phyloP scores from a whole-genome alignment of 164 flowering plant genomes.

The Nymphaea thermarum region DNA sequence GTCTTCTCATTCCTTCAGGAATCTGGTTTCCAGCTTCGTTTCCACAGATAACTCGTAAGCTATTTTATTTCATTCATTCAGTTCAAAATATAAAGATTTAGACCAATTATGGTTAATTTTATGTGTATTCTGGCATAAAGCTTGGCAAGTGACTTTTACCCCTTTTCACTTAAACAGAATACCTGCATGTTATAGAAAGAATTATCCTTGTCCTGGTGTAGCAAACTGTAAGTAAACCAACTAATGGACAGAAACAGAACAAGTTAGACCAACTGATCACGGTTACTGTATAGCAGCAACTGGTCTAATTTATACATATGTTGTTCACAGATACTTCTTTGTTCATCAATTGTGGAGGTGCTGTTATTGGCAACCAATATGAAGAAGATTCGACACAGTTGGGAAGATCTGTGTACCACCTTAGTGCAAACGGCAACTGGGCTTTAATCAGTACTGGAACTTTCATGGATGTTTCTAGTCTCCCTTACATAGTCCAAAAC shows the following conservation, averaged over 20 bases:
- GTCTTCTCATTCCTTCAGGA: background rate
- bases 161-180: background rate
- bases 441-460: constrained; percentile 13
- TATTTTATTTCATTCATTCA: background rate
- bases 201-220: background rate
- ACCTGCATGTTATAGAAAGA: background rate
- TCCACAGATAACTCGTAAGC: background rate
- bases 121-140: background rate
- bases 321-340: constrained; percentile 7
- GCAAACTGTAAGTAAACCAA: background rate
- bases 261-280: too few relatives aligned
- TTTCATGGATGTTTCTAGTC: background rate
- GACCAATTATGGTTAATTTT: background rate
- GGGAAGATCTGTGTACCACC: constrained; percentile 2
- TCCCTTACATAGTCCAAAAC: background rate
- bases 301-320: background rate
- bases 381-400: constrained; percentile 2
- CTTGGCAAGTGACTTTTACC: background rate
- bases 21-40: background rate
- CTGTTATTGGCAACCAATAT: constrained; percentile 5
- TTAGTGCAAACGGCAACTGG: constrained; percentile 5
- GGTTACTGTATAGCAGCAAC: background rate
- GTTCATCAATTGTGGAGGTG: constrained; percentile 13
- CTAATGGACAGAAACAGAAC: background rate
- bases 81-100: background rate